A percentile compares a stretch with the other conserved stretches of the same genome.
Conservation (phyloP, 2,329 filamentous ascomycete species). For the Trichoderma arundinaceum region DNA sequence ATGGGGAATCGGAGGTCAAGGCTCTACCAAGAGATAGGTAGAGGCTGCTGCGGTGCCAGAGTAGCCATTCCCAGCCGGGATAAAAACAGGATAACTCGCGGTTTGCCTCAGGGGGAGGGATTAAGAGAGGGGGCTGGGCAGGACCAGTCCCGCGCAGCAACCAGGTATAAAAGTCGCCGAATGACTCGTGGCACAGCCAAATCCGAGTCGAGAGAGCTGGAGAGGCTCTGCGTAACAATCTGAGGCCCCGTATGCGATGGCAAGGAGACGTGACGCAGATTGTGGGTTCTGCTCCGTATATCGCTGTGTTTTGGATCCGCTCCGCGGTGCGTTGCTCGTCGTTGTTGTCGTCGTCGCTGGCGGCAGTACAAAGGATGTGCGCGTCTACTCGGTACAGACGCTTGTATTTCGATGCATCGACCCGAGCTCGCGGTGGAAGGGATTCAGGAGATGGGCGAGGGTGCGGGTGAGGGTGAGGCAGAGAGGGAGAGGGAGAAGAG, state of each 20-base stretch:
- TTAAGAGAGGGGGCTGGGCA: conserved; percentile 9
- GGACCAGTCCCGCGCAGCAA: conserved; percentile 18
- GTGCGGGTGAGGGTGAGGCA: conserved; percentile 5
- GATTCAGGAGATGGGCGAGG: conserved; percentile 22
- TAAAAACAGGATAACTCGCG: not conserved
- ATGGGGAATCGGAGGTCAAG: conserved; percentile 29
- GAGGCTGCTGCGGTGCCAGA: conserved; percentile 29
- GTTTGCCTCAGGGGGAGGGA: conserved; percentile 13
- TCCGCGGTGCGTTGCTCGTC: too few species aligned
- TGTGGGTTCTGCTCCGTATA: conserved; percentile 11
- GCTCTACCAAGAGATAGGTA: conserved; percentile 29
- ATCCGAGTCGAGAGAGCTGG: conserved; percentile 4
- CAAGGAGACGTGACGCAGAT: conserved; percentile 14
- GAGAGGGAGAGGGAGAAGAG: conserved; percentile 14
- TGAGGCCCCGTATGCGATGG: not conserved
- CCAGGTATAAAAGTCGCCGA: conserved; percentile 7
- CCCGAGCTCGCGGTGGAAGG: not conserved
- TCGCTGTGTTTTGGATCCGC: not conserved
- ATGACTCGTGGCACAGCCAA: conserved; percentile 4
- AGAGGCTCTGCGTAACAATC: not conserved
- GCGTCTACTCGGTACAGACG: not conserved
- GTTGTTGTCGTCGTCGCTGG: not conserved
- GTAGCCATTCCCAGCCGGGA: conserved; percentile 32
- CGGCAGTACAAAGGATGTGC: not conserved
- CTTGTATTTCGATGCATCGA: not conserved